Evolutionary conservation across 2,329 filamentous ascomycete species (phyloP).

Genomic region (Graphilbum ipis-grandicollis): DNA sequence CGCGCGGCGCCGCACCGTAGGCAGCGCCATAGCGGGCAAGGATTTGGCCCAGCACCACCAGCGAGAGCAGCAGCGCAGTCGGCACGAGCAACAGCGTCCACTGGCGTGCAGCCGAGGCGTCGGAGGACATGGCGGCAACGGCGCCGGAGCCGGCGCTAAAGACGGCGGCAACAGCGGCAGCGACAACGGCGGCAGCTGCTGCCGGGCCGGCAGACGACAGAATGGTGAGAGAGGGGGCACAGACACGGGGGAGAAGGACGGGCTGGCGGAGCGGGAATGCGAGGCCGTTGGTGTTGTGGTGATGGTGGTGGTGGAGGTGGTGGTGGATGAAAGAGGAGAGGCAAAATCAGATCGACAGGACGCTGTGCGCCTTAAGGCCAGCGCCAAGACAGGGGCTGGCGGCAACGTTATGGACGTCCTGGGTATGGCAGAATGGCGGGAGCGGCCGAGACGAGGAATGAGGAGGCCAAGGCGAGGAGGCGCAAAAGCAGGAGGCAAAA

Average conservation of each 20-base stretch:
- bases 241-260: neutral
- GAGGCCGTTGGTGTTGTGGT: no score
- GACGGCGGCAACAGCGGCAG: neutral
- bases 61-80: conserved; percentile 37
- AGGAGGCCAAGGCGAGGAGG: no score
- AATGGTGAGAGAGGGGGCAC: neutral
- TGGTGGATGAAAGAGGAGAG: no score
- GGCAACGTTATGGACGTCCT: no score
- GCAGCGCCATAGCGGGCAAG: conserved; percentile 33
- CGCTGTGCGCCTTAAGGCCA: no score
- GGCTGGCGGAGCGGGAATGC: no score
- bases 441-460: no score
- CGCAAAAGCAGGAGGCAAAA: no score
- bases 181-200: neutral
- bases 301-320: no score
- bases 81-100: conserved; percentile 41
- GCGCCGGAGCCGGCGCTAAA: neutral
- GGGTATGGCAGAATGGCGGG: no score
- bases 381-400: no score
- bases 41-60: conserved; percentile 35
- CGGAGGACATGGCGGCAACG: conserved; percentile 10
- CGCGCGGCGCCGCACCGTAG: conserved; percentile 38
- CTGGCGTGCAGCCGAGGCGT: conserved; percentile 30
- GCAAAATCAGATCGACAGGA: no score
- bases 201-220: neutral